Percentiles rank a stretch among this genome's conserved stretches.
These are phyloP conservation scores for Psilocybe sp. DNA, from an alignment of 768 basidiomycete genomes.

Conservation along the genomic window DNA sequence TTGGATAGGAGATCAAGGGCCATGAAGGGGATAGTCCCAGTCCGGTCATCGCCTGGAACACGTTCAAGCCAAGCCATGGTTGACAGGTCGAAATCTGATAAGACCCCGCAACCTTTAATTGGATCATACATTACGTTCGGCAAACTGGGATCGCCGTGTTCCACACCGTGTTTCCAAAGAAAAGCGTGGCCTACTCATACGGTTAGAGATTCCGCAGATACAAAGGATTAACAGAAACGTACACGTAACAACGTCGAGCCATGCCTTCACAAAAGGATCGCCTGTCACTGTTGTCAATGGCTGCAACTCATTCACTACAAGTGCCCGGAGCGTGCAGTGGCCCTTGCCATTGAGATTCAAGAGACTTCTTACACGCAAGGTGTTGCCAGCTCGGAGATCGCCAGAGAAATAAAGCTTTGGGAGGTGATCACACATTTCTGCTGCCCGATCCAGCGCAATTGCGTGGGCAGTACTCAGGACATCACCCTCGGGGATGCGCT, in stretches of 20 bases:
- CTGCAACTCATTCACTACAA: slow-evolving; percentile 2
- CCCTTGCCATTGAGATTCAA: slow-evolving; percentile 1
- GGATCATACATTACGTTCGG: background rate
- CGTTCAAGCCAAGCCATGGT: background rate
- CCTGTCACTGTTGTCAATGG: slow-evolving; percentile 2
- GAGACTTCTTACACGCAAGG: slow-evolving; percentile 8
- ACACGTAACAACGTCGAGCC: slow-evolving; percentile 10
- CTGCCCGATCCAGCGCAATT: background rate
- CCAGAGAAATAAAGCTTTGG: slow-evolving; percentile 4
- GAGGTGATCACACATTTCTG: slow-evolving; percentile 4
- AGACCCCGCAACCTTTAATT: background rate
- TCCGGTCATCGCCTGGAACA: background rate
- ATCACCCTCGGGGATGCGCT: slow-evolving; percentile 6
- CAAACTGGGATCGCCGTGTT: background rate
- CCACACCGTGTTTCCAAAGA: background rate
- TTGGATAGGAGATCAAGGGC: background rate
- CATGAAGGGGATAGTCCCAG: slow-evolving; percentile 2
- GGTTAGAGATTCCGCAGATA: no score
- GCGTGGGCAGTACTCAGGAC: background rate
- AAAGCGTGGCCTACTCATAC: background rate
- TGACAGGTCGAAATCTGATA: background rate
- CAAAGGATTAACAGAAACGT: background rate
- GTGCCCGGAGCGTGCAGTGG: slow-evolving; percentile 3
- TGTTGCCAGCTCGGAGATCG: slow-evolving; percentile 1
- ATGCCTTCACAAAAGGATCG: slow-evolving; percentile 2